Percentiles rank a stretch among this genome's conserved stretches.
phyloP scores from a whole-genome alignment of 805 yeast genomes.

The Groenewaldozyma salmanticensis region DNA sequence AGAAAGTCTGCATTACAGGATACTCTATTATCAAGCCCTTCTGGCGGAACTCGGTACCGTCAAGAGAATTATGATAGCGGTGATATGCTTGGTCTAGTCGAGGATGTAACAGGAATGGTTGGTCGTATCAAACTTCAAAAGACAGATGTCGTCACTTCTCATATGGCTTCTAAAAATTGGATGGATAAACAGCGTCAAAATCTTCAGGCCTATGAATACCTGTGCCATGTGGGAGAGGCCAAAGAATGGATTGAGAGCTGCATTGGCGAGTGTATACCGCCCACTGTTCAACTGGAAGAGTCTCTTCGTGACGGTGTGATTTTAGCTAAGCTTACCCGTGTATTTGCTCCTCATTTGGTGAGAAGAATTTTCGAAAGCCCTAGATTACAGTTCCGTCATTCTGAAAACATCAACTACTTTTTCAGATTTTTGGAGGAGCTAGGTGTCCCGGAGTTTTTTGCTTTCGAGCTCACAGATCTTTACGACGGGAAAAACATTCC shows the following conservation, averaged over 20 bases:
- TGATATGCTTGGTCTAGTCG: constrained; percentile 20
- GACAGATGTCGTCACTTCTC: constrained; percentile 17
- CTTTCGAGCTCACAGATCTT: constrained; percentile 85
- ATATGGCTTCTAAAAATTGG: constrained; percentile 24
- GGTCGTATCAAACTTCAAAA: constrained; percentile 27
- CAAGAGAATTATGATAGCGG: constrained; percentile 23
- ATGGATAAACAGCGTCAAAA: constrained; percentile 34
- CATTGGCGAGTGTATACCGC: constrained; percentile 46
- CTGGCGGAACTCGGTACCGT: constrained; percentile 16
- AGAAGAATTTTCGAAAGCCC: constrained; percentile 45
- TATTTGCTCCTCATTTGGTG: constrained; percentile 57
- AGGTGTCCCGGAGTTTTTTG: constrained; percentile 76
- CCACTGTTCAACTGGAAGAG: constrained; percentile 52
- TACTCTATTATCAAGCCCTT: neutral
- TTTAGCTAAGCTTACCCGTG: constrained; percentile 67
- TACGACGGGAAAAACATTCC: constrained; percentile 90
- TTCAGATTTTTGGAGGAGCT: constrained; percentile 56
- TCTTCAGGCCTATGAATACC: constrained; percentile 58
- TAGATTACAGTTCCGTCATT: constrained; percentile 75
- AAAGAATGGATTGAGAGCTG: constrained; percentile 68
- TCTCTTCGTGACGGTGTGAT: constrained; percentile 76
- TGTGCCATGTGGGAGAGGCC: constrained; percentile 75
- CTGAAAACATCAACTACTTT: constrained; percentile 84
- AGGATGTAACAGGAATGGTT: constrained; percentile 26
- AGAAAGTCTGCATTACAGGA: constrained; percentile 2